Evolutionary conservation across 2,329 filamentous ascomycete species (phyloP).

Genomic region (Aspergillus sp.): DNA sequence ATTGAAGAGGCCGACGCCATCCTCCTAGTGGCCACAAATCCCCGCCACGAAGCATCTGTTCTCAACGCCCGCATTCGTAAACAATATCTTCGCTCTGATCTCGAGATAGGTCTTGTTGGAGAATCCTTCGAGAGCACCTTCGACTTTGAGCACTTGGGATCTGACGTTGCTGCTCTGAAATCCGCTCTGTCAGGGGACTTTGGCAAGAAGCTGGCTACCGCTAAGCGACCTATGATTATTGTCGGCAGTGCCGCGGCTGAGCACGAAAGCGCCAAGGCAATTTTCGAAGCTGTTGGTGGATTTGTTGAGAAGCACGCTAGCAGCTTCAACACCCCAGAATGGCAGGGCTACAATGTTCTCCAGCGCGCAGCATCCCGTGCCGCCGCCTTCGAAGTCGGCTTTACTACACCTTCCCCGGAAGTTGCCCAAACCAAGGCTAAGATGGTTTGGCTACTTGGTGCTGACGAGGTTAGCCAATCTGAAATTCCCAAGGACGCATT

Average conservation of each 20-base stretch:
- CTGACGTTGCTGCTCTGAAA: constrained; percentile 79
- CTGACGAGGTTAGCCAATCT: constrained; percentile 82
- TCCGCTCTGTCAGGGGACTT: constrained; percentile 82
- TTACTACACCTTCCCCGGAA: constrained; percentile 79
- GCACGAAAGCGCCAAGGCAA: constrained; percentile 86
- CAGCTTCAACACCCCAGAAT: constrained; percentile 86
- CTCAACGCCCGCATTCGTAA: constrained; percentile 97
- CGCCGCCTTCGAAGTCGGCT: constrained; percentile 94
- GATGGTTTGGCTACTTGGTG: constrained; percentile 94
- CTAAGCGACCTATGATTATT: constrained; percentile 95
- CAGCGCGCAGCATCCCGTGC: constrained; percentile 91
- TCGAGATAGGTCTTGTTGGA: constrained; percentile 89
- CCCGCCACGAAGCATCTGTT: constrained; percentile 90
- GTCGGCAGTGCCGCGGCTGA: constrained; percentile 91
- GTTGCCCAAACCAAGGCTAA: constrained; percentile 88
- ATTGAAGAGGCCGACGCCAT: constrained; percentile 93
- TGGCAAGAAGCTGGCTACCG: constrained; percentile 85
- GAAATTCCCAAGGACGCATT: constrained; percentile 97
- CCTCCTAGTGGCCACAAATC: constrained; percentile 92
- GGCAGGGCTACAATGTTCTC: constrained; percentile 97
- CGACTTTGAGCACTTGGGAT: constrained; percentile 88
- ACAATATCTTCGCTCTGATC: constrained; percentile 93
- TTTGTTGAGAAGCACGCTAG: constrained; percentile 93
- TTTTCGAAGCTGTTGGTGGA: constrained; percentile 85
- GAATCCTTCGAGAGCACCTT: constrained; percentile 93